Percentiles rank a stretch among this genome's conserved stretches.
Conservation (phyloP, 1,284 basidiomycete species). For the Ustilago cynodontis region DNA sequence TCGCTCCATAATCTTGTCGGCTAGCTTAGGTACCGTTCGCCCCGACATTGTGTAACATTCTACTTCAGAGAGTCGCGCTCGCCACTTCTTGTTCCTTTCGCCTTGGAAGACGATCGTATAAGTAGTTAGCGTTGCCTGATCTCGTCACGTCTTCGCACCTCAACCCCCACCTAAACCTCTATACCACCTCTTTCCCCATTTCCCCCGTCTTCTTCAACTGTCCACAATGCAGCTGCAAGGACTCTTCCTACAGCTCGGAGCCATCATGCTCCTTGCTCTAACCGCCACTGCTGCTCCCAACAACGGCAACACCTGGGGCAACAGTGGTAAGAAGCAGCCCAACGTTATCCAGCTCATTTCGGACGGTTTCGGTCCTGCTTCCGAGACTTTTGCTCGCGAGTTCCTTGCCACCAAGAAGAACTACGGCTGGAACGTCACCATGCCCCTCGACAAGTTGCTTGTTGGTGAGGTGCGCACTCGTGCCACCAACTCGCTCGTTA, state of each 20-base stretch:
- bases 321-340: conserved; percentile 29
- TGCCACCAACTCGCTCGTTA: conserved; percentile 67
- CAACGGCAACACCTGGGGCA: conserved; percentile 26
- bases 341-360: conserved; percentile 61
- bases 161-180: neutral
- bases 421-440: conserved; percentile 48
- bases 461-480: conserved; percentile 67
- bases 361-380: conserved; percentile 69
- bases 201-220: neutral
- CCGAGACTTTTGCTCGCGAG: conserved; percentile 67
- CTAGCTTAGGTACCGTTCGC: neutral
- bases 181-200: neutral
- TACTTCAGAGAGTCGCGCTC: neutral
- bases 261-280: conserved; percentile 42
- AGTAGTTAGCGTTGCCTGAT: neutral
- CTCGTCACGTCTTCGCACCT: no score
- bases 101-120: neutral
- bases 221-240: conserved; percentile 39
- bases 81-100: neutral
- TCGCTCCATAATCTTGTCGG: neutral
- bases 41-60: neutral
- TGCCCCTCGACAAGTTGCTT: conserved; percentile 65
- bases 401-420: conserved; percentile 57
- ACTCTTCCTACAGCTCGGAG: conserved; percentile 37
- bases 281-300: conserved; percentile 38